phyloP scores from a whole-genome alignment of 768 basidiomycete genomes.

The Rhodotorula paludigena region DNA sequence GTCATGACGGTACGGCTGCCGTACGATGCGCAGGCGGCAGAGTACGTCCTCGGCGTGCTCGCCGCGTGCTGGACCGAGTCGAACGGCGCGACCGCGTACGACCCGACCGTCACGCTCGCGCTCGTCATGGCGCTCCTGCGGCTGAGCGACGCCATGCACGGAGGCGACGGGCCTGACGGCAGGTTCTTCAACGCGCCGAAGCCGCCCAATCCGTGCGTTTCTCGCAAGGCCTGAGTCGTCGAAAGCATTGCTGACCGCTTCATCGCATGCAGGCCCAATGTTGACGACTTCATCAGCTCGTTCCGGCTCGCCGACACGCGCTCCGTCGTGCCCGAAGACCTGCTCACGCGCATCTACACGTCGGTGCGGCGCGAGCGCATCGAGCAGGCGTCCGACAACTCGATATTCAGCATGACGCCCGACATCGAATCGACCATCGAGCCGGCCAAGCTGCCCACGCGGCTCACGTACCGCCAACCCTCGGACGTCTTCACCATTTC shows the following conservation, averaged over 20 bases:
- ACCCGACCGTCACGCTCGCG: conserved; percentile 55
- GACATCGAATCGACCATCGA: conserved; percentile 40
- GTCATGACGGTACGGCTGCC: conserved; percentile 73
- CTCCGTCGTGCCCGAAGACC: conserved; percentile 65
- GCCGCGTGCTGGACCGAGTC: conserved; percentile 85
- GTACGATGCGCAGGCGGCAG: conserved; percentile 52
- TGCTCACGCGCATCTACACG: conserved; percentile 69
- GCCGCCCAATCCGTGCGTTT: background rate
- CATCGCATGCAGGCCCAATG: conserved; percentile 44
- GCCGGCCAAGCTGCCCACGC: conserved; percentile 56
- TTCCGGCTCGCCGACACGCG: conserved; percentile 74
- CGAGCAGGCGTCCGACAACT: conserved; percentile 43
- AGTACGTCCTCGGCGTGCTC: conserved; percentile 75
- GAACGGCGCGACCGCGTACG: conserved; percentile 58
- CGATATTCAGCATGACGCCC: conserved; percentile 40
- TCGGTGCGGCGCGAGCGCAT: conserved; percentile 57
- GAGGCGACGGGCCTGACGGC: conserved; percentile 36
- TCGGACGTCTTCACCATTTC: conserved; percentile 82
- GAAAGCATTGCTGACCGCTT: background rate
- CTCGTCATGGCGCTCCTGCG: conserved; percentile 77
- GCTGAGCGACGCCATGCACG: conserved; percentile 79
- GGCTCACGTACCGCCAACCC: conserved; percentile 78
- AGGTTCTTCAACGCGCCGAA: background rate
- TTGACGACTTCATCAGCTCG: conserved; percentile 74
- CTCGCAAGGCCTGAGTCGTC: conserved; percentile 43